phyloP scores from a whole-genome alignment of 257 asterid genomes.

The Jasminum sambac region DNA sequence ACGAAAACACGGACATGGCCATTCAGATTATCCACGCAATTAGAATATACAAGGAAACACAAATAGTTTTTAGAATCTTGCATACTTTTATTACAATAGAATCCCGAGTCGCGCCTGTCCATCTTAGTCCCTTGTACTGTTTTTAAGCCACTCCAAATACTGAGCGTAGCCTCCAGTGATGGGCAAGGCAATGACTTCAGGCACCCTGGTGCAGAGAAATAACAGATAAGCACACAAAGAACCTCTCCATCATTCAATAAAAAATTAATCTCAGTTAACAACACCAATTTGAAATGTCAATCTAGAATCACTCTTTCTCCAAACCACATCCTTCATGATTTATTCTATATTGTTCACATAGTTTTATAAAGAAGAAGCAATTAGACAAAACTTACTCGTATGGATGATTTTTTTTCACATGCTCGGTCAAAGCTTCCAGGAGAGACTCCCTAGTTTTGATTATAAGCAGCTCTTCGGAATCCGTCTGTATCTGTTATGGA shows the following conservation, averaged over 20 bases:
- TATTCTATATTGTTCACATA: too few relatives aligned
- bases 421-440: conserved; percentile 74
- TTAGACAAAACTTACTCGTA: conserved; percentile 63
- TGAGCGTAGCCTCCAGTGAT: conserved; percentile 74
- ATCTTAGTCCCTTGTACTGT: conserved; percentile 59
- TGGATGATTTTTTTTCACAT: conserved; percentile 88
- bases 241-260: too few relatives aligned
- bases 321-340: too few relatives aligned
- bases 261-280: too few relatives aligned
- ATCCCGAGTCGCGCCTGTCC: conserved; percentile 2
- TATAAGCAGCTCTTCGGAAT: conserved; percentile 89
- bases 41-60: conserved; percentile 21
- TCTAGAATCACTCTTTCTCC: too few relatives aligned
- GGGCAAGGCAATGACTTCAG: conserved; percentile 92
- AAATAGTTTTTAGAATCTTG: neutral
- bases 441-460: conserved; percentile 94
- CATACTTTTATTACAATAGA: neutral
- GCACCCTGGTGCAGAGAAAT: conserved; percentile 52
- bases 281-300: neutral
- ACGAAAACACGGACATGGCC: neutral
- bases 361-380: neutral
- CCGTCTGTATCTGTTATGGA: conserved; percentile 68
- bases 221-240: neutral
- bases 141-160: conserved; percentile 89
- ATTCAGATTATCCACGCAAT: conserved; percentile 6